Conservation (phyloP, 2,329 filamentous ascomycete genomes). For the Scedosporium apiospermum region DNA sequence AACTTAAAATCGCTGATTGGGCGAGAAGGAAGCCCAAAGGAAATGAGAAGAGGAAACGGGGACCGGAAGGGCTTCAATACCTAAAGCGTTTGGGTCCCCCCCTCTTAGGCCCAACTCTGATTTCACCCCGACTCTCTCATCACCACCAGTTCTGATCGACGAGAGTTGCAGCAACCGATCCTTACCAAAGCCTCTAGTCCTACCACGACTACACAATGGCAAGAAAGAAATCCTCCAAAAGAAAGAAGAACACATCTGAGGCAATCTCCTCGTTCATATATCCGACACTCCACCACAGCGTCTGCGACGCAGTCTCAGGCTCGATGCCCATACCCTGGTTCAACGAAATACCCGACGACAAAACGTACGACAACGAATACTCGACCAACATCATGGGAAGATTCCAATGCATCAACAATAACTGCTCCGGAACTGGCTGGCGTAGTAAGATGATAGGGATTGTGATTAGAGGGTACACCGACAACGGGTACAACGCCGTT, state of each 20-base stretch:
- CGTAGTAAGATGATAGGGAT: constrained; percentile 23
- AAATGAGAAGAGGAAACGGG: no score
- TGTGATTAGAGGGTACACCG: constrained; percentile 20
- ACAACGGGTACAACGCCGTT: constrained; percentile 22
- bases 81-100: no score
- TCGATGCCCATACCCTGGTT: constrained; percentile 12
- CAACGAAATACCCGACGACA: constrained; percentile 11
- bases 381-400: constrained; percentile 21
- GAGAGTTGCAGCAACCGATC: no score
- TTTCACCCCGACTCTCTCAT: no score
- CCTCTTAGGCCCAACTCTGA: no score
- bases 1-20: no score
- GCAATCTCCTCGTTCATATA: constrained; percentile 1
- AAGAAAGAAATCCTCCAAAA: neutral
- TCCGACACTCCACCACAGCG: constrained; percentile 5
- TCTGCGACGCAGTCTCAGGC: constrained; percentile 7
- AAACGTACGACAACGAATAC: constrained; percentile 11
- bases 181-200: neutral
- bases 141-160: no score
- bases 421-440: constrained; percentile 18
- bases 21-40: no score
- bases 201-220: neutral
- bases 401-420: constrained; percentile 20
- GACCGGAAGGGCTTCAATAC: no score
- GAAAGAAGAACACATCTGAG: no score